These are phyloP conservation scores for Botrytis medusae DNA, from an alignment of 2,329 filamentous ascomycete genomes.

Conservation along the genomic window DNA sequence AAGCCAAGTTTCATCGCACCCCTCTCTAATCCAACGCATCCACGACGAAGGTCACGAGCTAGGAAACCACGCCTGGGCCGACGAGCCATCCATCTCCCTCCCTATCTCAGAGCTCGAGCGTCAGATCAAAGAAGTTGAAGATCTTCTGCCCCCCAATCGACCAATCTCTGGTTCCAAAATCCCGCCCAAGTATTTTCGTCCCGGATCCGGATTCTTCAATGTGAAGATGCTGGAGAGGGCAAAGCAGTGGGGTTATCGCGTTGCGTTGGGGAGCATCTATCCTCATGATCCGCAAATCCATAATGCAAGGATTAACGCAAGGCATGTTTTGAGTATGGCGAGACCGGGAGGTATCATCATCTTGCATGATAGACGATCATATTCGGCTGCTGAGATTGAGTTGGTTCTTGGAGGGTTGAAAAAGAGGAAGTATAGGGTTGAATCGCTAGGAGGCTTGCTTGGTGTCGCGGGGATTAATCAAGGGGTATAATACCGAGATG, in stretches of 20 bases:
- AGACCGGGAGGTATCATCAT: slow-evolving; percentile 77
- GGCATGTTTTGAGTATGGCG: slow-evolving; percentile 78
- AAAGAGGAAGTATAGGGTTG: slow-evolving; percentile 67
- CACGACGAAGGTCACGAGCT: slow-evolving; percentile 68
- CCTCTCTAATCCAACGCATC: slow-evolving; percentile 56
- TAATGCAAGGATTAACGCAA: slow-evolving; percentile 67
- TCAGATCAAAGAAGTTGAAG: slow-evolving; percentile 67
- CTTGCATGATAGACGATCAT: slow-evolving; percentile 80
- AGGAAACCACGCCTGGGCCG: slow-evolving; percentile 86
- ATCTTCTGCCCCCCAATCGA: slow-evolving; percentile 52
- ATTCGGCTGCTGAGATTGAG: slow-evolving; percentile 78
- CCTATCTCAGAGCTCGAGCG: slow-evolving; percentile 55
- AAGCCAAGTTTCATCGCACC: slow-evolving; percentile 61
- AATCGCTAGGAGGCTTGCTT: slow-evolving; percentile 69
- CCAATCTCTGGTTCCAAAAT: slow-evolving; percentile 26
- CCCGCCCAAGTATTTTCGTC: slow-evolving; percentile 67
- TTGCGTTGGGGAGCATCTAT: slow-evolving; percentile 83
- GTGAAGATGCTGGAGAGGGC: slow-evolving; percentile 64
- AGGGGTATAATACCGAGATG: background rate
- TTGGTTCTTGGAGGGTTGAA: slow-evolving; percentile 71
- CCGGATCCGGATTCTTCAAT: slow-evolving; percentile 82
- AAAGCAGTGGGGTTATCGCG: slow-evolving; percentile 60
- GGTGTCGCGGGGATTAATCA: slow-evolving; percentile 29
- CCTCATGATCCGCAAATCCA: slow-evolving; percentile 87
- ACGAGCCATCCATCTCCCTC: slow-evolving; percentile 70